phyloP scores from a whole-genome alignment of 257 asterid genomes.

The Datura wrightii region DNA sequence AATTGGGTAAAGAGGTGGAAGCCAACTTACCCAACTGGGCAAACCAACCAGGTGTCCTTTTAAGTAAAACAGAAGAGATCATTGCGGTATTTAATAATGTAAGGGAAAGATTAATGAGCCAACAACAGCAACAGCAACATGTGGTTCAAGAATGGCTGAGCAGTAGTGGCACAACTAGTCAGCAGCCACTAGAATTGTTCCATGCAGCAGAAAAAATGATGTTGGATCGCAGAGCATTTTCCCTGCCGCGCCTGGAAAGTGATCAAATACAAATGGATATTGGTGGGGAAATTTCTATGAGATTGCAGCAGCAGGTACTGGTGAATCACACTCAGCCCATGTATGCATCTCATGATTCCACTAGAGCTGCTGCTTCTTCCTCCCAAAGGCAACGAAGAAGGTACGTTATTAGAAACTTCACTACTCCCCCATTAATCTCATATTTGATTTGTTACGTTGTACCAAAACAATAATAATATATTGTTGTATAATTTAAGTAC shows the following conservation, averaged over 20 bases:
- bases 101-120: conserved; percentile 44
- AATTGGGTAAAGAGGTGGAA: conserved; percentile 62
- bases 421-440: not conserved
- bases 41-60: conserved; percentile 50
- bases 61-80: conserved; percentile 59
- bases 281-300: not conserved
- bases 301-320: too few species aligned
- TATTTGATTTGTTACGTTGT: not conserved
- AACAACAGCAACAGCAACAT: conserved; percentile 30
- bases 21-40: conserved; percentile 47
- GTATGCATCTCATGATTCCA: conserved; percentile 44
- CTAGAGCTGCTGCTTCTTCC: conserved; percentile 43
- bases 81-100: conserved; percentile 50
- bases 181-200: conserved; percentile 47
- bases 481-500: not conserved
- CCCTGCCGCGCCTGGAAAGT: conserved; percentile 2
- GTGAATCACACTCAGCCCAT: not conserved
- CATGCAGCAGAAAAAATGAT: conserved; percentile 32
- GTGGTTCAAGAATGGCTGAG: conserved; percentile 58
- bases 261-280: conserved; percentile 10
- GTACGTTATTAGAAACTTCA: conserved; percentile 47
- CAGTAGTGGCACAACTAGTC: conserved; percentile 27
- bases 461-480: not conserved
- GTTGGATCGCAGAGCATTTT: not conserved
- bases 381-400: conserved; percentile 57